Evolutionary conservation across 768 basidiomycete species (phyloP).

Genomic region (Cantharellus anzutake): DNA sequence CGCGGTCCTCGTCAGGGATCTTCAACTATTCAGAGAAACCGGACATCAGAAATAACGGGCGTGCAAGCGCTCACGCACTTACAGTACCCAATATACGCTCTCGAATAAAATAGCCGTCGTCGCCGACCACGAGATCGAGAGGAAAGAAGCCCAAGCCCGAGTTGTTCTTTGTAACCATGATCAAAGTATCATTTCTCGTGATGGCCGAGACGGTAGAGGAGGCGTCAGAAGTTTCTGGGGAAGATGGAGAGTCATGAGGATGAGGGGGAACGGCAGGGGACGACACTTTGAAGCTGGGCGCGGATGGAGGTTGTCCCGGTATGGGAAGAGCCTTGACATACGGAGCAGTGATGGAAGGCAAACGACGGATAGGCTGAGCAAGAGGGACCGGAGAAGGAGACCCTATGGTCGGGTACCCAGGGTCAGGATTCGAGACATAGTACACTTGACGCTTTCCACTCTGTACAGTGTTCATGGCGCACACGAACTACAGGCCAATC

Average conservation of each 20-base stretch:
- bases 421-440: background rate
- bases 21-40: slow-evolving; percentile 31
- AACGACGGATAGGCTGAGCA: background rate
- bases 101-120: slow-evolving; percentile 47
- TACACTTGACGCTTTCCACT: background rate
- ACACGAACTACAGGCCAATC: too few species aligned
- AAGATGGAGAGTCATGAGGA: background rate
- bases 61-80: background rate
- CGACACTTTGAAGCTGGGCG: background rate
- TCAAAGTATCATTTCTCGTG: background rate
- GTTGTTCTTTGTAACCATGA: background rate
- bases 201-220: background rate
- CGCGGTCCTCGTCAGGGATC: slow-evolving; percentile 69
- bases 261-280: background rate
- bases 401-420: background rate
- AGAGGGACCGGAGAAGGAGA: background rate
- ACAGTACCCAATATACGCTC: slow-evolving; percentile 72
- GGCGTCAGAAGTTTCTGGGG: background rate
- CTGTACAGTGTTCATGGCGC: too few species aligned
- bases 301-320: background rate
- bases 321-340: background rate
- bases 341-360: background rate
- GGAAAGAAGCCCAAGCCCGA: background rate
- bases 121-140: slow-evolving; percentile 51
- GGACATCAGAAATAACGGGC: background rate